Percentiles rank a stretch among this genome's conserved stretches.
phyloP scores from a whole-genome alignment of 2,329 filamentous ascomycete genomes.

The Ceratocystis papillata region DNA sequence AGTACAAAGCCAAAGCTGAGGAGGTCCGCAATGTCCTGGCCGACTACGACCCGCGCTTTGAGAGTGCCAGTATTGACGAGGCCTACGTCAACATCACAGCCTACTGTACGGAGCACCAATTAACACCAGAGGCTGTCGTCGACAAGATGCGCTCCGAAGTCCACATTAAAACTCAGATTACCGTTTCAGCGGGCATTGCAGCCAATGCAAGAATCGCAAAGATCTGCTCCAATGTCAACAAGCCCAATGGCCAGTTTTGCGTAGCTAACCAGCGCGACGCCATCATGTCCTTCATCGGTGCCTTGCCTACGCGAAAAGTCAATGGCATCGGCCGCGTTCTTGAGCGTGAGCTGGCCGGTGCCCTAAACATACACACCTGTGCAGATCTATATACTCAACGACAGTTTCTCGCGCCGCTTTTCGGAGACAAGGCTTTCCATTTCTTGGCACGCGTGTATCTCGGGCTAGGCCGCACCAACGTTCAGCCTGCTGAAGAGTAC shows the following conservation, averaged over 20 bases:
- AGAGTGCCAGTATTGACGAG: slow-evolving; percentile 91
- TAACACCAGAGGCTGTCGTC: slow-evolving; percentile 63
- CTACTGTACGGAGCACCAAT: slow-evolving; percentile 60
- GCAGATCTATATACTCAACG: slow-evolving; percentile 75
- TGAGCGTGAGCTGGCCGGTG: slow-evolving; percentile 72
- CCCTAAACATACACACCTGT: slow-evolving; percentile 77
- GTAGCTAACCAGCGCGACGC: slow-evolving; percentile 59
- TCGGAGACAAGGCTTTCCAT: slow-evolving; percentile 81
- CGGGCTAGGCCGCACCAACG: slow-evolving; percentile 71
- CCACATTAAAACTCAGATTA: slow-evolving; percentile 64
- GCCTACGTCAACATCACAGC: slow-evolving; percentile 90
- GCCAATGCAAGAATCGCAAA: slow-evolving; percentile 90
- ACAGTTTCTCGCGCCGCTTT: slow-evolving; percentile 62
- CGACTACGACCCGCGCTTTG: slow-evolving; percentile 81
- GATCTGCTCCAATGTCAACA: slow-evolving; percentile 90
- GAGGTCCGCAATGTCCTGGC: slow-evolving; percentile 74
- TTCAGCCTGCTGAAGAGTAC: slow-evolving; percentile 79
- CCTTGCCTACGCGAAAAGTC: slow-evolving; percentile 76
- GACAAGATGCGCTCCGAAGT: slow-evolving; percentile 68
- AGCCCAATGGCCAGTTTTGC: slow-evolving; percentile 84
- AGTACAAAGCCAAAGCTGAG: slow-evolving; percentile 81
- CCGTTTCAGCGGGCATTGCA: slow-evolving; percentile 87
- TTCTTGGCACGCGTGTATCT: slow-evolving; percentile 79
- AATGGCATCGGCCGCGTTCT: slow-evolving; percentile 92
- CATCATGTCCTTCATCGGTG: slow-evolving; percentile 77